Evolutionary conservation across 768 basidiomycete species (phyloP).

Genomic region (Hygrophorus pudorinus): DNA sequence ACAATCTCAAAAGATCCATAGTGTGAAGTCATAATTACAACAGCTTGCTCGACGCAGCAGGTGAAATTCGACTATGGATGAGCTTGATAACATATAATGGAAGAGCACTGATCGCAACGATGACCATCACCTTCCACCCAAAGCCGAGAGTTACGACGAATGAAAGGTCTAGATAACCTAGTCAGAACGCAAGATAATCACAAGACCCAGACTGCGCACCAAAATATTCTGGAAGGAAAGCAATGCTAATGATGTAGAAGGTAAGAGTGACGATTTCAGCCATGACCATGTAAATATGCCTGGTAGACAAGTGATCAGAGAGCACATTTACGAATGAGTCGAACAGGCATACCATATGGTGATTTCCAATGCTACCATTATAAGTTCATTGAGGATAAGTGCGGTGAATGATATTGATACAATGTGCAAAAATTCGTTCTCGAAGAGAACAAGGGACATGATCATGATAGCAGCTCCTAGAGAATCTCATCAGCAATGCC

Average conservation of each 20-base stretch:
- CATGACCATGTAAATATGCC: conserved; percentile 94
- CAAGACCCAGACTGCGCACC: conserved; percentile 37
- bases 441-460: conserved; percentile 90
- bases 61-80: conserved; percentile 77
- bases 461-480: conserved; percentile 97
- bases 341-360: conserved; percentile 70
- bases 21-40: conserved; percentile 29
- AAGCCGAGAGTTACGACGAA: conserved; percentile 87
- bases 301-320: conserved; percentile 17
- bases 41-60: conserved; percentile 90
- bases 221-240: conserved; percentile 94
- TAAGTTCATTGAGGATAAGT: conserved; percentile 89
- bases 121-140: conserved; percentile 90
- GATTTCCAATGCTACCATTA: conserved; percentile 98
- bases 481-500: background rate
- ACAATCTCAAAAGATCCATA: conserved; percentile 3
- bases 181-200: conserved; percentile 3
- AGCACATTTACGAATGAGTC: background rate
- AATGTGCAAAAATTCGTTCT: conserved; percentile 95
- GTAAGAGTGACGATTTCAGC: conserved; percentile 83
- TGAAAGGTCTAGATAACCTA: conserved; percentile 55
- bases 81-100: conserved; percentile 88
- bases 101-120: conserved; percentile 88
- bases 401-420: conserved; percentile 98
- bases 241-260: conserved; percentile 85